Evolutionary conservation across 1,284 basidiomycete species (phyloP), one percentile per base, ranked within the genome.

Genomic region (Trametes pubescens): DNA sequence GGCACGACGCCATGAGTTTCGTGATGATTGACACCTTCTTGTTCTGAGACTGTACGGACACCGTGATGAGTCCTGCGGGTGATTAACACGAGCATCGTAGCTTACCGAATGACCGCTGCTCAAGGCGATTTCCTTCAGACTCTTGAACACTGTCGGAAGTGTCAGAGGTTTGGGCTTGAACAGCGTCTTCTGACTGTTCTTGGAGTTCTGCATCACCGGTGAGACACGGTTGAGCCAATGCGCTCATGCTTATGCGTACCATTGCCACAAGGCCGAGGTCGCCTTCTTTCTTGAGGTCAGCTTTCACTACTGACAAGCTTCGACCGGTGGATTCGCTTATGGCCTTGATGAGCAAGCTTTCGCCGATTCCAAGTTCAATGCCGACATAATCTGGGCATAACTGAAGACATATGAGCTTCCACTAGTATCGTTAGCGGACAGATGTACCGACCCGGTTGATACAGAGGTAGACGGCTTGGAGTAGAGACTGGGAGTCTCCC

Each of bases 1-100:
- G 90, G 74, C 96, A 99, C 5, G 95, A 91, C 2, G 96, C 95
- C 1, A 99, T 84, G 2, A 99, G 84, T 74, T 96, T 95, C 57
- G 95, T 98, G 74, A 99, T 98, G 68, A 97, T 93, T 1, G 92
- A 93, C 14, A 98, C 94, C 76, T 99, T 99, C 79, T 95, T 96
- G 61, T 84, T 86, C 89, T 95, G 96, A 0, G 93, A 98, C 95
- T 92, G 68, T 24, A 48, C 4, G 4, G 6, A 24, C 18, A 16
- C 18, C 47, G 24, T 29, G 24, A 29, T 16, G 24, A 48, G 47
- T 10, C 16, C 13, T 14, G 24, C 14, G 16, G 22, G 11, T 29
- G 24, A 16, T 11, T 5, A 3, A 11, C 1, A 8, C 24, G 44
- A 21, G 22, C 29, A 3, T 13, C 54, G 18, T 21, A 34, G 65